These are phyloP conservation scores for Argentina anserina DNA, from an alignment of 306 rosid species.

Conservation along the genomic window DNA sequence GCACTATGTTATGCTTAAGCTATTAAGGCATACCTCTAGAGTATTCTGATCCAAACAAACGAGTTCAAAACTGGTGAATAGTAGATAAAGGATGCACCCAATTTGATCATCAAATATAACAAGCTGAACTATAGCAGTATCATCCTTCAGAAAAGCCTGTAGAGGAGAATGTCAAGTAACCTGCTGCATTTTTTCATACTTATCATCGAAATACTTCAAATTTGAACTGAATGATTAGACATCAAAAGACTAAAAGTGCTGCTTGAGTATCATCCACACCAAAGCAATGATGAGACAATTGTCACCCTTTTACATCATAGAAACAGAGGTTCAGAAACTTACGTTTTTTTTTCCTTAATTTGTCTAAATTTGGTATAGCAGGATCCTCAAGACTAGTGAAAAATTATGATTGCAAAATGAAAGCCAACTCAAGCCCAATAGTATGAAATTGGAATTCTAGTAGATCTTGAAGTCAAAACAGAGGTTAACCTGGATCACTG, in stretches of 20 bases:
- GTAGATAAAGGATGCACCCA: constrained; percentile 92
- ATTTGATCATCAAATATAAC: constrained; percentile 95
- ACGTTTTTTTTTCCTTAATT: background rate
- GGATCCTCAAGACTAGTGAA: background rate
- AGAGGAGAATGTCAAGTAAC: constrained; percentile 89
- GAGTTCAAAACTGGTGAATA: constrained; percentile 96
- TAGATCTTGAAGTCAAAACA: constrained; percentile 17
- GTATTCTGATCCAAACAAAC: constrained; percentile 98
- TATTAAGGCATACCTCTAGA: constrained; percentile 98
- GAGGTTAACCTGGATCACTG: constrained; percentile 2
- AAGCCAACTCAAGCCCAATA: constrained; percentile 5
- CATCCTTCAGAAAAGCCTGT: constrained; percentile 98
- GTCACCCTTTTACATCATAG: constrained; percentile 1
- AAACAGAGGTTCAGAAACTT: background rate
- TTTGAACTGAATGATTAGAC: constrained; percentile 31
- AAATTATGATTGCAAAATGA: constrained; percentile 17
- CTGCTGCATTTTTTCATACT: constrained; percentile 80
- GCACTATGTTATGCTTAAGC: constrained; percentile 76
- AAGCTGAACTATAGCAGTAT: constrained; percentile 95
- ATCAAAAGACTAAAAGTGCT: constrained; percentile 23
- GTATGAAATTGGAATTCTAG: background rate
- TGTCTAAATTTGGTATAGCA: background rate
- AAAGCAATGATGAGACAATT: constrained; percentile 15
- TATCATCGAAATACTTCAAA: constrained; percentile 44
- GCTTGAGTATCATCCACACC: constrained; percentile 30